Base-by-base conservation (phyloP, 164 flowering plant species). In the Taxillus chinensis region DNA sequence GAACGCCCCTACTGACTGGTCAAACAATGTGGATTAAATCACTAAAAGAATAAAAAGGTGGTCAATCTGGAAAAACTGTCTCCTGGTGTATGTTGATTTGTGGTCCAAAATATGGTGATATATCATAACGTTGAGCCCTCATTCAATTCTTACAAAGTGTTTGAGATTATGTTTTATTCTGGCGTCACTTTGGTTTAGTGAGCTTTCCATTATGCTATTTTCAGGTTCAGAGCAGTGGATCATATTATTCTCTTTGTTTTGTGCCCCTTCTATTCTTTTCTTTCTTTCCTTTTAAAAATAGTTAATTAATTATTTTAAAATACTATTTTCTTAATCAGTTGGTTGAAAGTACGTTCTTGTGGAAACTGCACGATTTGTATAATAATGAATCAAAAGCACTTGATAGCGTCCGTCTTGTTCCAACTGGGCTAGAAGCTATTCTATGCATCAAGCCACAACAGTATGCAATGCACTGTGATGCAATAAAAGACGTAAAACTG, bases 391-490 rank as follows among this genome's bases (percentile, higher is more conserved):
- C 71, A 57, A 57, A 72, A 62, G 78, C 79, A 64, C 71, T 65
- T 16, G 98, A 92, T 66, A 77, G 78, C 50, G 67, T 88, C 69
- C 77, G 64, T 72, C 89, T 88, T 67, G 77, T 70, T 70, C 96
- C 96, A 65, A 42, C 73, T 60, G 87, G 90, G 17, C 61, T 77
- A 73, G 80, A 78, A 71, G 70, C 62, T 14, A 59, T 76, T 53
- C 58, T 88, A 64, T 3, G 71, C 41, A 78, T 82, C 67, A 88
- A 88, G 61, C 70, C 62, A 9, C 83, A 85, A 62, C 98, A 92
- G 64, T 73, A 79, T 76, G 78, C 95, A 55, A 80, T 92, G 89
- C 98, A 90, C 61, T 88, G 93, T 72, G 83, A 88, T 75, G 82
- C 95, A 46, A 65, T 90, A 27, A 60, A 65, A 57, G 96, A 92